Conservation (phyloP, 331 rosid species). For the Acacia pycnantha region DNA sequence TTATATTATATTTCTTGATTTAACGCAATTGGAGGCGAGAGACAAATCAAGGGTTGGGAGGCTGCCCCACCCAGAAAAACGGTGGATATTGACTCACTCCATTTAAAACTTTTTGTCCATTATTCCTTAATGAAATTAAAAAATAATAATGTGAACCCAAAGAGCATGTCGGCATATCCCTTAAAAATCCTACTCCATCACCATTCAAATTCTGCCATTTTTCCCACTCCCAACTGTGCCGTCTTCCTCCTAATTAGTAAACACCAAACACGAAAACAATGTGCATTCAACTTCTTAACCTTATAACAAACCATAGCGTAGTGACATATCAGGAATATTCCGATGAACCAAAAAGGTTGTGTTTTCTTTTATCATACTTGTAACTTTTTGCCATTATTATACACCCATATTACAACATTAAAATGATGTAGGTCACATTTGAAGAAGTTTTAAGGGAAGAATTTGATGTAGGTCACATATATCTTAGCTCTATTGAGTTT, state of each 20-base stretch:
- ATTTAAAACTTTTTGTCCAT: neutral
- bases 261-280: neutral
- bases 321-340: too few relatives aligned
- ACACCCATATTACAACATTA: too few relatives aligned
- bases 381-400: too few relatives aligned
- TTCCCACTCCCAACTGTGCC: neutral
- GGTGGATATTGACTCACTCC: neutral
- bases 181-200: neutral
- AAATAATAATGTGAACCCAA: conserved; percentile 11
- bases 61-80: conserved; percentile 18
- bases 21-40: conserved; percentile 14
- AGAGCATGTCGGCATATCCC: conserved; percentile 31
- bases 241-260: neutral
- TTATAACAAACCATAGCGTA: too few relatives aligned
- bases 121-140: neutral
- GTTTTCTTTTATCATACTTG: too few relatives aligned
- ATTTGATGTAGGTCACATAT: too few relatives aligned
- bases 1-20: neutral
- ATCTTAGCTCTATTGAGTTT: neutral
- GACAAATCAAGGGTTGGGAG: conserved; percentile 17
- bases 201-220: neutral
- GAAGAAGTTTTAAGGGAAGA: too few relatives aligned
- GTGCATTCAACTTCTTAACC: neutral
- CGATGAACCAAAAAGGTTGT: too few relatives aligned
- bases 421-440: too few relatives aligned